Evolutionary conservation across 2,329 filamentous ascomycete genomes (phyloP).

Genomic region (Aspergillus niger): DNA sequence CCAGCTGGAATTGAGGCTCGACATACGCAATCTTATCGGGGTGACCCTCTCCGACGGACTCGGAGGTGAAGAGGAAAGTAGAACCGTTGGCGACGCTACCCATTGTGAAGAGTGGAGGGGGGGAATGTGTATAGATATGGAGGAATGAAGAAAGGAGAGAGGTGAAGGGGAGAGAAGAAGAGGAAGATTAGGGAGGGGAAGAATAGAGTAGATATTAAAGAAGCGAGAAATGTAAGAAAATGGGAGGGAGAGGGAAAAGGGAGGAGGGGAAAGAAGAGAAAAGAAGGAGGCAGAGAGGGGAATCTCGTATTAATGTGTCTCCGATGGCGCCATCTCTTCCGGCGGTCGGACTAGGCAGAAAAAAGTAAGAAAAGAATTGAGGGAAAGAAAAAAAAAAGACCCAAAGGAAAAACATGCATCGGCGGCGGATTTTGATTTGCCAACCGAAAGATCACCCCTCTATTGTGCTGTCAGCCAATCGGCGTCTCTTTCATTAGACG

Average conservation of each 20-base stretch:
- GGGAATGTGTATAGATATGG: constrained; percentile 19
- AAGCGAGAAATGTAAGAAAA: constrained; percentile 11
- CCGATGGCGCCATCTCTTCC: constrained; percentile 33
- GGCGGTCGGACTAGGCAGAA: constrained; percentile 33
- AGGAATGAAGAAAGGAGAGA: constrained; percentile 22
- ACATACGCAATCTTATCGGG: constrained; percentile 88
- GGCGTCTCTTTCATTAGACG: neutral
- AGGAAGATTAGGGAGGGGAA: constrained; percentile 31
- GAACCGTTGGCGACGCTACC: constrained; percentile 58
- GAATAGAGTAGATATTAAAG: constrained; percentile 4
- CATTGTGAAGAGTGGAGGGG: constrained; percentile 55
- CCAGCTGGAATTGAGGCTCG: constrained; percentile 8
- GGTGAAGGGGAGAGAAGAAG: constrained; percentile 27
- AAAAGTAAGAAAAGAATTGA: neutral
- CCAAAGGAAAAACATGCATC: neutral
- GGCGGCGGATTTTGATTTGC: neutral
- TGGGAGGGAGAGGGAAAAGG: constrained; percentile 22
- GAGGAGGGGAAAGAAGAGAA: constrained; percentile 18
- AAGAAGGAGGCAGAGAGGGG: constrained; percentile 15
- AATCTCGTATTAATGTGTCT: constrained; percentile 21
- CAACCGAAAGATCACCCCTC: neutral
- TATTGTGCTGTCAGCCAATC: constrained; percentile 1
- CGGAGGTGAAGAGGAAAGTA: constrained; percentile 86
- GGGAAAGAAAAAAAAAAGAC: neutral
- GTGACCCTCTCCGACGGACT: constrained; percentile 87